A percentile compares a stretch with the other conserved stretches of the same genome.
Conservation (phyloP, 495 filamentous ascomycete genomes). For the Tuber brumale region DNA sequence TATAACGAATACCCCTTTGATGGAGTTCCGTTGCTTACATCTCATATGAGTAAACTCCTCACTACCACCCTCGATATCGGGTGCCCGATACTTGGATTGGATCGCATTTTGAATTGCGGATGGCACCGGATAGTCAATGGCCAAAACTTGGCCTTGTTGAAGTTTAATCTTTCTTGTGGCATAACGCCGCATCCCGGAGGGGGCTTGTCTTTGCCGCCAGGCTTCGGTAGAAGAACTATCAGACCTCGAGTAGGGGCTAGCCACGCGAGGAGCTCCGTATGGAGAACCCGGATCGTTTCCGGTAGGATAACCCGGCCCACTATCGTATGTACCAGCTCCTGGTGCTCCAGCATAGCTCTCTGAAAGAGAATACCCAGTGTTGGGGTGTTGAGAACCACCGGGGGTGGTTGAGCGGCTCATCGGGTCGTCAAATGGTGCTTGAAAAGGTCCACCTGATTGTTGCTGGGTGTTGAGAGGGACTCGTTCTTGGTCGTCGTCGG, state of each 20-base stretch:
- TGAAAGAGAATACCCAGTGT: slow-evolving; percentile 71
- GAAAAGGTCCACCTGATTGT: slow-evolving; percentile 33
- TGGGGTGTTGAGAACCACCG: slow-evolving; percentile 23
- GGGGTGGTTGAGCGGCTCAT: slow-evolving; percentile 33
- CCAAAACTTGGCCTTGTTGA: slow-evolving; percentile 89
- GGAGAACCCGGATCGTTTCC: slow-evolving; percentile 45
- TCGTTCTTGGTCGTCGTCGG: slow-evolving; percentile 41
- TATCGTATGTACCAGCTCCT: slow-evolving; percentile 43
- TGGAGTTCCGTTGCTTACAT: slow-evolving; percentile 51
- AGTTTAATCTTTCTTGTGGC: slow-evolving; percentile 95
- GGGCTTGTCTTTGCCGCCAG: slow-evolving; percentile 81
- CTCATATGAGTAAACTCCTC: slow-evolving; percentile 99
- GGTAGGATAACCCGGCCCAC: slow-evolving; percentile 33
- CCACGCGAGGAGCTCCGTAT: slow-evolving; percentile 44
- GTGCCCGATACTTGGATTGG: slow-evolving; percentile 81
- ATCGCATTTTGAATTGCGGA: slow-evolving; percentile 96
- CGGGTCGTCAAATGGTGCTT: slow-evolving; percentile 41
- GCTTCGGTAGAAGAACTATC: slow-evolving; percentile 79
- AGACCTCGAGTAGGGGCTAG: slow-evolving; percentile 57
- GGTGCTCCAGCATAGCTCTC: slow-evolving; percentile 73
- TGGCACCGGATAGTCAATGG: slow-evolving; percentile 95
- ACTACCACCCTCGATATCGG: slow-evolving; percentile 74
- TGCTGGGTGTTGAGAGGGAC: slow-evolving; percentile 40
- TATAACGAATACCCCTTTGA: slow-evolving; percentile 5
- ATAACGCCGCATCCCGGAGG: slow-evolving; percentile 74